Evolutionary conservation across 305 asterid genomes (phyloP), one percentile per base, ranked within the genome.

Genomic region (Fraxinus greggii): DNA sequence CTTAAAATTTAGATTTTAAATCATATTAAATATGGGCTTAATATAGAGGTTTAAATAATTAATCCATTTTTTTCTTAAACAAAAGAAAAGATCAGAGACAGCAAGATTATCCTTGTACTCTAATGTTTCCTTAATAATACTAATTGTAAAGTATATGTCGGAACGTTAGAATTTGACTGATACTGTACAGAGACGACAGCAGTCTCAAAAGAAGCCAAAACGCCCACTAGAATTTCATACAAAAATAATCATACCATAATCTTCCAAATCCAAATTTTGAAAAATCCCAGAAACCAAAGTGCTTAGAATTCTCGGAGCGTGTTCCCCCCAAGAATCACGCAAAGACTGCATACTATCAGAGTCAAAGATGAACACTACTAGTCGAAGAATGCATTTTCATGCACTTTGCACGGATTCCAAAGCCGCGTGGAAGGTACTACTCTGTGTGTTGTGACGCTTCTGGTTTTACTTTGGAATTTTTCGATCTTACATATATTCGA

Each of bases 281-380:
- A 86, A 12, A 33, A 51, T 86, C 86, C 83, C 90, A 83, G 81
- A 84, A 82, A 80, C 80, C 33, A 59, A 35, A 51, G 63, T 17
- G 65, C 7, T 69, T 59, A 33, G 84, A 75, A 48, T 83, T 83
- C 84, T 89, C 87, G 93, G 78, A 33, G 72, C 75, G 54, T 78
- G 95, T 73, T 80, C 73, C 88, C 42, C 89, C 84, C 88, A 85
- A 82, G 88, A 89, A 89, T 87, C 89, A 87, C 88, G 87, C 86
- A 86, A 86, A 81, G 85, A 77, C 84, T 76, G 81, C 85, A 28
- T 21, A 73, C 59, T 32, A 75, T 75, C 81, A 29, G 69, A 79
- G 81, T 54, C 84, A 82, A 87, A 83, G 69, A 74, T 26, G 83
- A 77, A 82, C 61, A 42, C 76, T 81, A 86, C 88, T 81, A 83